A percentile compares a stretch with the other conserved stretches of the same genome.
These are phyloP conservation scores for Starmerella geochares DNA, from an alignment of 805 yeast species.

Conservation along the genomic window DNA sequence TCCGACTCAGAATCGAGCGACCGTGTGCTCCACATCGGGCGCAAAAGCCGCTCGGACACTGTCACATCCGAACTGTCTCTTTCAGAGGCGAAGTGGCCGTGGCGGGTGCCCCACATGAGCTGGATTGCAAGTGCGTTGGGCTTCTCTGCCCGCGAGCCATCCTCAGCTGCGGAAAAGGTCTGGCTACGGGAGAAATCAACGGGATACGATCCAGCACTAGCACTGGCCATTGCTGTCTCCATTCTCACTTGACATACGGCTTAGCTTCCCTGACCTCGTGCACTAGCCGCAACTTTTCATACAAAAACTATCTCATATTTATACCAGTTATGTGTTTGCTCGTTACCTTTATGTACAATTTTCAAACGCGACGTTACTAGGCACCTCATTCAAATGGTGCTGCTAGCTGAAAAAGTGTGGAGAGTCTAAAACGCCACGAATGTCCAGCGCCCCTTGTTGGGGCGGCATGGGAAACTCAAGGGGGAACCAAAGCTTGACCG, in stretches of 20 bases:
- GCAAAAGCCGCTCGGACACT: conserved; percentile 2
- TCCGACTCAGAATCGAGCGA: conserved; percentile 6
- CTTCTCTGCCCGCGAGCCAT: conserved; percentile 7
- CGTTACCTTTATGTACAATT: too few relatives aligned
- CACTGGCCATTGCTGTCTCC: conserved; percentile 12
- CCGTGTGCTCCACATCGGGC: conserved; percentile 6
- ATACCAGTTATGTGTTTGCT: too few relatives aligned
- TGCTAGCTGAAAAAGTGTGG: conserved; percentile 50
- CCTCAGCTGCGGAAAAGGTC: conserved; percentile 8
- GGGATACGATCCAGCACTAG: conserved; percentile 18
- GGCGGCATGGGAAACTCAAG: conserved; percentile 60
- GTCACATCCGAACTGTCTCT: neutral
- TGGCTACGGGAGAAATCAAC: conserved; percentile 7
- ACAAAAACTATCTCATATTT: too few relatives aligned
- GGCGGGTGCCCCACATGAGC: neutral
- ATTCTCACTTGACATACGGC: neutral
- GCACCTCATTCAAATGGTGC: too few relatives aligned
- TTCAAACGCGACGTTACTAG: too few relatives aligned
- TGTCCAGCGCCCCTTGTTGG: conserved; percentile 64
- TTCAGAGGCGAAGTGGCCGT: neutral
- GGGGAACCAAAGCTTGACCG: conserved; percentile 43
- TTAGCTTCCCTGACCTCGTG: neutral
- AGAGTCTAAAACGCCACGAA: conserved; percentile 53
- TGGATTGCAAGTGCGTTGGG: conserved; percentile 5
- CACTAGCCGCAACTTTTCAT: too few relatives aligned